phyloP scores from a whole-genome alignment of 805 yeast species.

The Ogataea minuta region DNA sequence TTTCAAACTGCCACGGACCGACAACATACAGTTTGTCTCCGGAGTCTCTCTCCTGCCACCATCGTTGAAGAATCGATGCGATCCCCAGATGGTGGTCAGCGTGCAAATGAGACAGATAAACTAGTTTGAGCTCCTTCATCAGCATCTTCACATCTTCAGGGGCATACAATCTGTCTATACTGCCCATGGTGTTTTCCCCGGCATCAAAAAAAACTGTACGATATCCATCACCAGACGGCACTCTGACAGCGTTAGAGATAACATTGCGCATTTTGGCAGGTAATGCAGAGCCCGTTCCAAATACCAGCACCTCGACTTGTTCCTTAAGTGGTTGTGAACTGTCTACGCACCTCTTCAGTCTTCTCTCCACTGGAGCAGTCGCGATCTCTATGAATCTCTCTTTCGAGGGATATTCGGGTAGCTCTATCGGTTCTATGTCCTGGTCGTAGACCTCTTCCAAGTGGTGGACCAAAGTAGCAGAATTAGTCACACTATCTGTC shows the following conservation, averaged over 20 bases:
- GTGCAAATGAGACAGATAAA: constrained; percentile 86
- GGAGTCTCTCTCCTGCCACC: constrained; percentile 45
- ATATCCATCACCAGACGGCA: constrained; percentile 46
- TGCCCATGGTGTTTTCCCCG: constrained; percentile 90
- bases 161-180: constrained; percentile 61
- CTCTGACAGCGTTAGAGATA: constrained; percentile 69
- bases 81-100: constrained; percentile 97
- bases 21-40: constrained; percentile 51
- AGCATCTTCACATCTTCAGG: constrained; percentile 39
- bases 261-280: constrained; percentile 88
- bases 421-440: constrained; percentile 22
- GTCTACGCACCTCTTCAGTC: constrained; percentile 12
- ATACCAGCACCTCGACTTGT: constrained; percentile 65
- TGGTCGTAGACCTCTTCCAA: constrained; percentile 28
- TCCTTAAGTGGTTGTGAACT: constrained; percentile 35
- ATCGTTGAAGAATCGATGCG: constrained; percentile 62
- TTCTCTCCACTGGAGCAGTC: background rate
- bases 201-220: constrained; percentile 73
- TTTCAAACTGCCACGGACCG: constrained; percentile 71
- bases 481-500: constrained; percentile 6
- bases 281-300: constrained; percentile 92
- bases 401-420: constrained; percentile 10
- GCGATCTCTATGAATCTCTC: constrained; percentile 13
- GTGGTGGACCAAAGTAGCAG: constrained; percentile 23
- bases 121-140: constrained; percentile 58